Percentiles rank a stretch among this genome's conserved stretches.
Evolutionary conservation across 495 filamentous ascomycete species (phyloP).

Genomic region (Talaromyces trachyspermus): DNA sequence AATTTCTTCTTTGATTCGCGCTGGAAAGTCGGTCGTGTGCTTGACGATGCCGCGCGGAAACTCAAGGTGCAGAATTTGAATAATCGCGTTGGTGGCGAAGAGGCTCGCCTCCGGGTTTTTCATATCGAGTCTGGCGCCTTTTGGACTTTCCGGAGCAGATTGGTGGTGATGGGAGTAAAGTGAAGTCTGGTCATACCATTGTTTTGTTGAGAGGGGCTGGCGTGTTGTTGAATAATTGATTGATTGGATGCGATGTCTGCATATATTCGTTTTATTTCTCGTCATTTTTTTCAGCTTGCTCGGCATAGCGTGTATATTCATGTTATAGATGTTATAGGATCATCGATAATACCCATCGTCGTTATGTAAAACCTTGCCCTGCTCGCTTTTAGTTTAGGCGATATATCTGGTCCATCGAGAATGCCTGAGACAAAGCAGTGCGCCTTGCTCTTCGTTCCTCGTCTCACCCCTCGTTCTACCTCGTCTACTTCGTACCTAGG

Average conservation of each 20-base stretch:
- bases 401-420: too few species aligned
- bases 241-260: too few species aligned
- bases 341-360: too few species aligned
- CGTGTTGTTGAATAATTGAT: constrained; percentile 39
- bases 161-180: constrained; percentile 56
- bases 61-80: constrained; percentile 83
- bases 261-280: background rate
- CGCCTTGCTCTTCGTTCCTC: too few species aligned
- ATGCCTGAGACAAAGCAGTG: too few species aligned
- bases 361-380: too few species aligned
- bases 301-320: too few species aligned
- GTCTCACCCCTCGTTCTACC: too few species aligned
- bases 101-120: constrained; percentile 73
- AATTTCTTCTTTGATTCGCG: constrained; percentile 79
- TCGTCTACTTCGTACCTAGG: background rate
- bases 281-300: too few species aligned
- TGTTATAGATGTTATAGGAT: too few species aligned
- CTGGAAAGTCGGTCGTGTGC: constrained; percentile 80
- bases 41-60: constrained; percentile 79
- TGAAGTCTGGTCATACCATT: constrained; percentile 74
- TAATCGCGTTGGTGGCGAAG: constrained; percentile 70
- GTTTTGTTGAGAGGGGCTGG: constrained; percentile 83
- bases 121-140: constrained; percentile 86
- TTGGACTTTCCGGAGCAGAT: constrained; percentile 80
- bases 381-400: too few species aligned